A percentile compares a stretch with the other conserved stretches of the same genome.
These are phyloP conservation scores for Cladophialophora immunda DNA, from an alignment of 2,329 filamentous ascomycete genomes.

Conservation along the genomic window DNA sequence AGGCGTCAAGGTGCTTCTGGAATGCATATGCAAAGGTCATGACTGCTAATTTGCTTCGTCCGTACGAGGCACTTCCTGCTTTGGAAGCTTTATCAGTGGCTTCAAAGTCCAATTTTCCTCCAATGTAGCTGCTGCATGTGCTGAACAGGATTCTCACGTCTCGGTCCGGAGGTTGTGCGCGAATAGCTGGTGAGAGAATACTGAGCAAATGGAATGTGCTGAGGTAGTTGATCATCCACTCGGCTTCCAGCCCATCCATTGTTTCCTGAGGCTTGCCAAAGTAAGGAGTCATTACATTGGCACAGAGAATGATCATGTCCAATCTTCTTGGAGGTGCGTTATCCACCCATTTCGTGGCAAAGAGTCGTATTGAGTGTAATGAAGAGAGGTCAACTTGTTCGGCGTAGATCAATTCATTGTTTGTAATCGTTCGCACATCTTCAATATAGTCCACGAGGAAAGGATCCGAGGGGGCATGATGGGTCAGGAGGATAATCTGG, in stretches of 20 bases:
- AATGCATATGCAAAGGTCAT: conserved; percentile 90
- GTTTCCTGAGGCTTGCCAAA: conserved; percentile 70
- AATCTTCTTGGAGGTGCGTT: conserved; percentile 87
- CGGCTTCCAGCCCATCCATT: conserved; percentile 81
- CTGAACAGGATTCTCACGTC: conserved; percentile 89
- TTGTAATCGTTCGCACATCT: conserved; percentile 78
- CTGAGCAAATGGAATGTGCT: conserved; percentile 94
- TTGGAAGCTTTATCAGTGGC: conserved; percentile 37
- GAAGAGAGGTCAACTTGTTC: conserved; percentile 91
- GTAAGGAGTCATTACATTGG: conserved; percentile 76
- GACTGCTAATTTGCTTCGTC: conserved; percentile 76
- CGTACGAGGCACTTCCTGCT: conserved; percentile 51
- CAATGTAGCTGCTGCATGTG: conserved; percentile 89
- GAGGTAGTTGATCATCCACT: conserved; percentile 94
- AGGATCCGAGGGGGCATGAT: conserved; percentile 79
- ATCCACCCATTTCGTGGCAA: conserved; percentile 98
- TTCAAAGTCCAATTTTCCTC: conserved; percentile 68
- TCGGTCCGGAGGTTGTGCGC: conserved; percentile 90
- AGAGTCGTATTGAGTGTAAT: conserved; percentile 87
- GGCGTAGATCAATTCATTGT: conserved; percentile 90
- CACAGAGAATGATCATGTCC: conserved; percentile 91
- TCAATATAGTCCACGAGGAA: conserved; percentile 94
- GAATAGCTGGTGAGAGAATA: conserved; percentile 87
- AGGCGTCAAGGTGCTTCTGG: conserved; percentile 88
- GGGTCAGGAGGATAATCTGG: conserved; percentile 89